Evolutionary conservation across 208 protist genomes (phyloP), one percentile per base, ranked within the genome.

Genomic region (Leishmania martiniquensis): DNA sequence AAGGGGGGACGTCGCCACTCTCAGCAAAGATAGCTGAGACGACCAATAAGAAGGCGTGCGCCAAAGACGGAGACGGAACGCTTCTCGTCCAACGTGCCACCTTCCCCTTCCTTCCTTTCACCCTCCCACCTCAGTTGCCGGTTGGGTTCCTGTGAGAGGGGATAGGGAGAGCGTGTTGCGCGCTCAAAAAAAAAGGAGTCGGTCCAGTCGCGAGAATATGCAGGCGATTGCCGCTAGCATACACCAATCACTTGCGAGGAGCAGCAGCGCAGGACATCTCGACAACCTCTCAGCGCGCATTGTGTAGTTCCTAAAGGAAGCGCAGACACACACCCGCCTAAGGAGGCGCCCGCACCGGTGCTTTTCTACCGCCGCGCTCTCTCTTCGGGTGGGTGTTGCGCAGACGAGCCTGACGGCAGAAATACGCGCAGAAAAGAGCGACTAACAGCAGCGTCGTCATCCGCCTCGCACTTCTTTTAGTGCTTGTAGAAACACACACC

Each of bases 401-500:
- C n/a, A 32, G 42, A 5, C 44, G 3, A 69, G 17, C 65, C 25
- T 10, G 4, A 5, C 29, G 12, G 29, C 17, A 29, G 51, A 47
- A 47, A 51, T 13, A 47, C 29, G n/a, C 9, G 20, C 42, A 34
- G 25, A 49, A 15, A 69, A 69, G 44, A n/a, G 17, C 37, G 34
- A 15, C 75, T 25, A 82, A 70, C 67, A 78, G 2, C n/a, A 22
- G 37, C 47, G 59, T 34, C 70, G 74, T 3, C 74, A 71, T 1
- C 80, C 76, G 15, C 65, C 13, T 13, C 81, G 78, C 22, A 77
- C 22, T 12, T 84, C 66, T 13, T 88, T 70, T 0, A 89, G 67
- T 22, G 87, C 81, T 52, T 68, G 72, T 5, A 79, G 52, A 10
- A 88, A 72, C 51, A 69, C 22, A 34, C 81, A 73, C 17, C 83